Base-by-base conservation (phyloP, 2,329 filamentous ascomycete genomes). In the Talaromyces atroroseus region DNA sequence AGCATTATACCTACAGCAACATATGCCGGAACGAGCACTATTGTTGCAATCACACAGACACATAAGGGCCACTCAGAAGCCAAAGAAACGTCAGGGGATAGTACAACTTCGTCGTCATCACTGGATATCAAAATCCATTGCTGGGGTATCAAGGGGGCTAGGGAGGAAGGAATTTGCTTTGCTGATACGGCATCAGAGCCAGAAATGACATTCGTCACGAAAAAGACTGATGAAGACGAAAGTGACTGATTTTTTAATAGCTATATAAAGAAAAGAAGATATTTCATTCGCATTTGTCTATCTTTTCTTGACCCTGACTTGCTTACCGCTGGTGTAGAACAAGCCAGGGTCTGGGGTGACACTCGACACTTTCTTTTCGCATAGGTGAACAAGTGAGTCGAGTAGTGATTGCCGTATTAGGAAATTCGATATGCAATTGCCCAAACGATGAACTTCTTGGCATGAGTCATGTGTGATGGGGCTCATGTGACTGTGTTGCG, bases 1-100 rank as follows among this genome's bases (percentile, higher is more conserved):
- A 42, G 18, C 38, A 64, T 69, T 44, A 70, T 73, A 58, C 69
- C 71, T 47, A 68, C 70, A 29, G 76, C 71, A 49, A 68, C 71
- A 50, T 79, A 79, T 67, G 77, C 76, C 52, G 77, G 77, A 47
- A 76, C 73, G n/a, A 79, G 76, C 58, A 66, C 74, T 56, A 70
- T 78, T 46, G 63, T 79, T 58, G 73, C 70, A 11, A 60, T 73
- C 56, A 68, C 65, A 57, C 71, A 73, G 54, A 64, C 65, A 57
- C 71, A 73, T 52, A 64, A 62, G 62, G 44, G 56, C 8, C 54
- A 52, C 58, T 58, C 52, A 42, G 38, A 6, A 44, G 40, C 40
- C 36, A 21, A 40, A 60, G 60, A 21, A 58, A 59, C 36, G 57
- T 48, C 32, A 57, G 59, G 53, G 58, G 45, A 38, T 49, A 42